A percentile compares a stretch with the other conserved stretches of the same genome.
Conservation (phyloP, 495 filamentous ascomycete species). For the Penicillium atrosanguineum region DNA sequence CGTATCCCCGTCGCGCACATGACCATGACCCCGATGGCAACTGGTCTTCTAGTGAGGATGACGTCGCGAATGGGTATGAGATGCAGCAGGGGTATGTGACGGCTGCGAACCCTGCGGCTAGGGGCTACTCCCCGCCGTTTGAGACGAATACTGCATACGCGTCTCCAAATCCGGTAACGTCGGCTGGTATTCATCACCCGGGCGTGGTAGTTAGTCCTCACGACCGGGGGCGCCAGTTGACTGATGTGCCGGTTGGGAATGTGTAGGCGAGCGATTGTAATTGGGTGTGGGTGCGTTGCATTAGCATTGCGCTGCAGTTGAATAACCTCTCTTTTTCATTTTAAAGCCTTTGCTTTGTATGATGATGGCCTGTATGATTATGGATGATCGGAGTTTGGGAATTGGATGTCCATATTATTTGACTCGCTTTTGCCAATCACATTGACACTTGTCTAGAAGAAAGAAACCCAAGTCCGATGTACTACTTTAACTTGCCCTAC, state of each 20-base stretch:
- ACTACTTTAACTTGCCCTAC: too few relatives aligned
- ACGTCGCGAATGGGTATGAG: slow-evolving; percentile 37
- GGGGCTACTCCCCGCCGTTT: slow-evolving; percentile 23
- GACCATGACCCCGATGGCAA: slow-evolving; percentile 35
- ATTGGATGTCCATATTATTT: background rate
- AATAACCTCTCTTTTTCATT: background rate
- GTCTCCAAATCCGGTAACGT: slow-evolving; percentile 19
- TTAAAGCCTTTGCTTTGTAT: background rate
- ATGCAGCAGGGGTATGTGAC: slow-evolving; percentile 39
- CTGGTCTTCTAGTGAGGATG: slow-evolving; percentile 47
- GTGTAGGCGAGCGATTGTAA: slow-evolving; percentile 8
- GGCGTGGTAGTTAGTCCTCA: slow-evolving; percentile 9
- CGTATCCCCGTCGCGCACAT: slow-evolving; percentile 29
- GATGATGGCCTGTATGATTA: background rate
- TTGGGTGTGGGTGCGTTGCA: background rate
- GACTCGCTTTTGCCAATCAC: background rate
- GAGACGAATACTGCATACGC: slow-evolving; percentile 36
- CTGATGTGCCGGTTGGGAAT: slow-evolving; percentile 17
- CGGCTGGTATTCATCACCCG: slow-evolving; percentile 7
- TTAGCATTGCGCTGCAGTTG: background rate
- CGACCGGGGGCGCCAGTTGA: slow-evolving; percentile 22
- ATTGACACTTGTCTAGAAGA: background rate
- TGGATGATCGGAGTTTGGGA: background rate
- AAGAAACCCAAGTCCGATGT: too few relatives aligned
- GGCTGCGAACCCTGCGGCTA: slow-evolving; percentile 23